Conservation (phyloP, 192 early-diverging fungal genomes). For the Podila epigama region DNA sequence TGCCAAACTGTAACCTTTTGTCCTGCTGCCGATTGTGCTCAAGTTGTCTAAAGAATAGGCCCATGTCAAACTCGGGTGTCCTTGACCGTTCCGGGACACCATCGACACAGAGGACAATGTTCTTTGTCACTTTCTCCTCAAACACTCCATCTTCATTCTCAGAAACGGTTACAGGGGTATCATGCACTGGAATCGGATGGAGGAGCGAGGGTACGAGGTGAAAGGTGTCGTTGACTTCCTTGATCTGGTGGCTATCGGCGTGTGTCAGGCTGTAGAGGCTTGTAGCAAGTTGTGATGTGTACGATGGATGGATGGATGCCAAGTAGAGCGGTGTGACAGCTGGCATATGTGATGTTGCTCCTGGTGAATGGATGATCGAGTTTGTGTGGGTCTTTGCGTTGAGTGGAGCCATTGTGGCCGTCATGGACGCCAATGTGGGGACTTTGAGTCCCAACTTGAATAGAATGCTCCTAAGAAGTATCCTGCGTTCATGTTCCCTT, state of each 20-base stretch:
- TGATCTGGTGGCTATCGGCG: slow-evolving; percentile 12
- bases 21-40: slow-evolving; percentile 42
- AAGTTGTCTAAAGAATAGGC: slow-evolving; percentile 59
- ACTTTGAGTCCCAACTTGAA: slow-evolving; percentile 70
- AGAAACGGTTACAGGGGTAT: slow-evolving; percentile 4
- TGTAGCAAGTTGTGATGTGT: slow-evolving; percentile 13
- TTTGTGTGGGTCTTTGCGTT: not conserved
- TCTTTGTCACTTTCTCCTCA: slow-evolving; percentile 46
- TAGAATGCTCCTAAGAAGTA: slow-evolving; percentile 66
- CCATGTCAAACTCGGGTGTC: slow-evolving; percentile 72
- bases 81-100: slow-evolving; percentile 46
- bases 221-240: slow-evolving; percentile 49
- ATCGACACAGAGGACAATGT: slow-evolving; percentile 52
- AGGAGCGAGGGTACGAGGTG: slow-evolving; percentile 27
- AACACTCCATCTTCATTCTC: slow-evolving; percentile 15
- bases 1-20: slow-evolving; percentile 65
- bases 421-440: not conserved
- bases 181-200: slow-evolving; percentile 23
- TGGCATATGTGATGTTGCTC: slow-evolving; percentile 14
- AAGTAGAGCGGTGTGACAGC: slow-evolving; percentile 23
- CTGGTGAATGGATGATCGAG: slow-evolving; percentile 4
- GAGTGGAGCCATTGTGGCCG: too few relatives aligned
- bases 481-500: slow-evolving; percentile 57
- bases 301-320: slow-evolving; percentile 23
- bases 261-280: slow-evolving; percentile 13